phyloP scores from a whole-genome alignment of 768 basidiomycete genomes.

The Suillus spraguei region DNA sequence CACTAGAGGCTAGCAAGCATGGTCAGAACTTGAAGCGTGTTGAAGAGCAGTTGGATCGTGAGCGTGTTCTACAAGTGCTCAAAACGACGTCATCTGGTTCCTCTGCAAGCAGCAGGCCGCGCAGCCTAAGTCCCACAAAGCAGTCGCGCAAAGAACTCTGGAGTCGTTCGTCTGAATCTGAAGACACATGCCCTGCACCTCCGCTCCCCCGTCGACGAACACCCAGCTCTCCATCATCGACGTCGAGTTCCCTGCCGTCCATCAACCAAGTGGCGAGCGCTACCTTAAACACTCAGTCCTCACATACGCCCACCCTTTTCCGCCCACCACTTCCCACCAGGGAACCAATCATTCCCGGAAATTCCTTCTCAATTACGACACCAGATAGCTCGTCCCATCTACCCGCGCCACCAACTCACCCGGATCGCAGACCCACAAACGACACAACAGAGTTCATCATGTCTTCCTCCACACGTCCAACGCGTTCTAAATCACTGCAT shows the following conservation, averaged over 20 bases:
- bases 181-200: slow-evolving; percentile 28
- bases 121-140: slow-evolving; percentile 36
- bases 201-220: slow-evolving; percentile 39
- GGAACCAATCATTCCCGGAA: slow-evolving; percentile 9
- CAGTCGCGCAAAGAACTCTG: slow-evolving; percentile 1
- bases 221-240: slow-evolving; percentile 36
- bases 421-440: slow-evolving; percentile 46
- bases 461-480: slow-evolving; percentile 40
- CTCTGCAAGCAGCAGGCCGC: slow-evolving; percentile 24
- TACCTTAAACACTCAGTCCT: slow-evolving; percentile 20
- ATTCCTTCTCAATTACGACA: slow-evolving; percentile 13
- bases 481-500: slow-evolving; percentile 59
- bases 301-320: slow-evolving; percentile 15
- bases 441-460: slow-evolving; percentile 27
- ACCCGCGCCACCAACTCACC: slow-evolving; percentile 55
- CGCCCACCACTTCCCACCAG: slow-evolving; percentile 29
- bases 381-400: slow-evolving; percentile 36
- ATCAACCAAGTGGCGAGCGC: slow-evolving; percentile 48
- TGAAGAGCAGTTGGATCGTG: slow-evolving; percentile 67
- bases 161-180: slow-evolving; percentile 18
- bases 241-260: slow-evolving; percentile 37
- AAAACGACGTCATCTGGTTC: slow-evolving; percentile 54
- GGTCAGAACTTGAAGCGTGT: slow-evolving; percentile 71
- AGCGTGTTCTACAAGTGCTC: slow-evolving; percentile 70
- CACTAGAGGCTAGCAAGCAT: slow-evolving; percentile 70